Evolutionary conservation across 1,284 basidiomycete genomes (phyloP).

Genomic region (Puccinia polysora): DNA sequence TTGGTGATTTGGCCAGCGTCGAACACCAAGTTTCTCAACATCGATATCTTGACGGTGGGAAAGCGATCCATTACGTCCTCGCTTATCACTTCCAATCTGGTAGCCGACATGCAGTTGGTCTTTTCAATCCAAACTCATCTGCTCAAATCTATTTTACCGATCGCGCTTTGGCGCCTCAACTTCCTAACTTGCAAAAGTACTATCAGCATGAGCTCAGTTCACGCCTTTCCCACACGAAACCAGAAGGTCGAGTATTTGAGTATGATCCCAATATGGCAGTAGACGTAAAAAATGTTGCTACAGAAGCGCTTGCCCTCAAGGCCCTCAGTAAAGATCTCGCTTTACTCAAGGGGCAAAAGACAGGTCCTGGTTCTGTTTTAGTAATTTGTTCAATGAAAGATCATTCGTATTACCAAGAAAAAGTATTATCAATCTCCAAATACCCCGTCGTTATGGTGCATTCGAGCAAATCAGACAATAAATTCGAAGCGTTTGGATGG

Average conservation of each 20-base stretch:
- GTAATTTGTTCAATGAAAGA: constrained; percentile 83
- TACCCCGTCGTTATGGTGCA: constrained; percentile 87
- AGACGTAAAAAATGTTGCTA: constrained; percentile 69
- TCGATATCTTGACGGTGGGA: constrained; percentile 71
- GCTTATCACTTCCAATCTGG: constrained; percentile 80
- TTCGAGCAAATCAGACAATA: constrained; percentile 67
- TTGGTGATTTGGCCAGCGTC: constrained; percentile 72
- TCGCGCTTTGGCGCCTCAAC: constrained; percentile 75
- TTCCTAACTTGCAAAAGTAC: constrained; percentile 69
- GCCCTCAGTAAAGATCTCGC: constrained; percentile 84
- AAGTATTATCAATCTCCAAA: constrained; percentile 67
- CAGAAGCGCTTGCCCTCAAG: constrained; percentile 73
- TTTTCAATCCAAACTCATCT: constrained; percentile 71
- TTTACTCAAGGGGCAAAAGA: constrained; percentile 60
- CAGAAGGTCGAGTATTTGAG: constrained; percentile 56
- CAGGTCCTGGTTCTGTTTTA: constrained; percentile 64
- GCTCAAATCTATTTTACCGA: constrained; percentile 72
- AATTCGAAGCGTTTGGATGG: constrained; percentile 72
- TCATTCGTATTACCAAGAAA: constrained; percentile 73
- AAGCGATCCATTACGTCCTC: constrained; percentile 74
- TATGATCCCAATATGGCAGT: constrained; percentile 73
- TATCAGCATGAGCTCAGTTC: constrained; percentile 64
- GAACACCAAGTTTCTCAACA: constrained; percentile 62
- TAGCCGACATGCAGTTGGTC: constrained; percentile 79
- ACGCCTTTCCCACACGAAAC: constrained; percentile 52